Conservation (phyloP, 805 yeast species). For the Sugiyamaella boreocaroliniensis region DNA sequence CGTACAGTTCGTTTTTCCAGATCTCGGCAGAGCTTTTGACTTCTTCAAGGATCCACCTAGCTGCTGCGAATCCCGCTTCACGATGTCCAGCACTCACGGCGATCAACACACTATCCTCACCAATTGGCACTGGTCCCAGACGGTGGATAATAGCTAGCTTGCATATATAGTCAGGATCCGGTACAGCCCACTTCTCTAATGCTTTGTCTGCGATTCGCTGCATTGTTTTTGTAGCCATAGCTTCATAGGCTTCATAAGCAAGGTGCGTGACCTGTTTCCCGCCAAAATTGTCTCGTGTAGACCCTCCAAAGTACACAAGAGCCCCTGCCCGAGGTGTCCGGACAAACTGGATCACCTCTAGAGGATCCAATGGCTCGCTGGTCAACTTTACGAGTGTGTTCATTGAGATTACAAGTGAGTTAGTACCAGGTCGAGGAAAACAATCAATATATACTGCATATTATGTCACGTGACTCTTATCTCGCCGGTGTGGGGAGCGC, state of each 20-base stretch:
- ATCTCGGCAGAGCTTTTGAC: conserved; percentile 42
- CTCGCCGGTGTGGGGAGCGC: too few relatives aligned
- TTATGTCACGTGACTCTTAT: too few relatives aligned
- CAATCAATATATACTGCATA: too few relatives aligned
- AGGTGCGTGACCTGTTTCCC: conserved; percentile 36
- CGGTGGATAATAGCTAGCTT: conserved; percentile 40
- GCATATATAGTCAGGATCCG: conserved; percentile 26
- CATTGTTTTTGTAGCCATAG: conserved; percentile 38
- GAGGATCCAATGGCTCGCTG: conserved; percentile 13
- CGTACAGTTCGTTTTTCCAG: conserved; percentile 45
- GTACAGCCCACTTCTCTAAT: conserved; percentile 20
- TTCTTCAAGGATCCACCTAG: conserved; percentile 39
- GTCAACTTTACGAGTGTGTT: conserved; percentile 2
- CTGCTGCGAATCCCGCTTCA: conserved; percentile 43
- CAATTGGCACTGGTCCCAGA: conserved; percentile 43
- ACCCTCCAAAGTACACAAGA: conserved; percentile 44
- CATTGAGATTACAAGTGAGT: not conserved
- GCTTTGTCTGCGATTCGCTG: conserved; percentile 33
- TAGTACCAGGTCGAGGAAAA: too few relatives aligned
- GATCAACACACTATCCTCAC: conserved; percentile 41
- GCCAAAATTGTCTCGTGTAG: conserved; percentile 41
- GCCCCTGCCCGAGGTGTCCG: conserved; percentile 43
- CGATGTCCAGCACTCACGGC: conserved; percentile 43
- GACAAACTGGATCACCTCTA: conserved; percentile 33
- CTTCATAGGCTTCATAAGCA: conserved; percentile 42